phyloP scores from a whole-genome alignment of 2,329 filamentous ascomycete genomes.

The Aspergillus phoenicis region DNA sequence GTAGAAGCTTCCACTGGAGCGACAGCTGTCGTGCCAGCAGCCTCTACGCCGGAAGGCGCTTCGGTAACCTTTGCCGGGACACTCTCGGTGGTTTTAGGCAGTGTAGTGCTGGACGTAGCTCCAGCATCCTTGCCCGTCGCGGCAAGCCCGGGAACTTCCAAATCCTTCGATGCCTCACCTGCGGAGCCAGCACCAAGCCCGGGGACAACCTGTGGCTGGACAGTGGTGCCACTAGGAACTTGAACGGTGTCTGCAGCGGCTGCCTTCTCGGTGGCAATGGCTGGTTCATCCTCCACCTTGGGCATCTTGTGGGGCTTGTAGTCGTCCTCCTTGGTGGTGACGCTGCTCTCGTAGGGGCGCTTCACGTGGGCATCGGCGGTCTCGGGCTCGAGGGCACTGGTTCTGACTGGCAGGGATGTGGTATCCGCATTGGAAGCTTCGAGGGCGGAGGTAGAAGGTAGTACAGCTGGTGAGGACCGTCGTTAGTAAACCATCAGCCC shows the following conservation, averaged over 20 bases:
- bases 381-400: slow-evolving; percentile 18
- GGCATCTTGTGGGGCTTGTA: slow-evolving; percentile 39
- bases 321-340: slow-evolving; percentile 34
- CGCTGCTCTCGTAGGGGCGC: slow-evolving; percentile 40
- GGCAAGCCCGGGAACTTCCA: slow-evolving; percentile 20
- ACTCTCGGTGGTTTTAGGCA: neutral
- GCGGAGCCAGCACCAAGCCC: slow-evolving; percentile 24
- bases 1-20: neutral
- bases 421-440: slow-evolving; percentile 15
- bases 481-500: slow-evolving; percentile 7
- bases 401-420: slow-evolving; percentile 24
- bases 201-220: slow-evolving; percentile 26
- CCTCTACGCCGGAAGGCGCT: neutral
- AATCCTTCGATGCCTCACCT: slow-evolving; percentile 15
- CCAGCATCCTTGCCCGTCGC: neutral
- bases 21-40: neutral
- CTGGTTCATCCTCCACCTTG: slow-evolving; percentile 32
- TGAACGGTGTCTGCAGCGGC: slow-evolving; percentile 2
- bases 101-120: neutral
- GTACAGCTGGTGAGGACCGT: neutral
- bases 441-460: slow-evolving; percentile 16
- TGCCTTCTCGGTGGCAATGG: slow-evolving; percentile 12
- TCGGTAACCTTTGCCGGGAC: neutral
- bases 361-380: slow-evolving; percentile 31
- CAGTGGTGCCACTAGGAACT: slow-evolving; percentile 7